Base-by-base conservation (phyloP, 192 early-diverging fungal species). In the Coemansia sp. region DNA sequence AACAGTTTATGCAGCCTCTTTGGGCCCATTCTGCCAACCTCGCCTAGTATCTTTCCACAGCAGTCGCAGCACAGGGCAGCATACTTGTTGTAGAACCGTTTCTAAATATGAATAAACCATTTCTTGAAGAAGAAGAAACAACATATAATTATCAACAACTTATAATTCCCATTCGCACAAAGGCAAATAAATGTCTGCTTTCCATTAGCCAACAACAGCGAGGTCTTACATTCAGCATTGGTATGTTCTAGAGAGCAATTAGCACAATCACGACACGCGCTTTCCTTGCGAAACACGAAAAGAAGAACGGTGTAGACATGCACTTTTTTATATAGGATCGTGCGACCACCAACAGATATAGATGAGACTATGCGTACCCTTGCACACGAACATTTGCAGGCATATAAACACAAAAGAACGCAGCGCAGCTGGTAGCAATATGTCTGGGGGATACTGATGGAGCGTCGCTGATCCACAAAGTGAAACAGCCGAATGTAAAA, bases 1-100 rank as follows among this genome's bases (percentile, higher is more conserved):
- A 36, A 59, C 42, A 81, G 52, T n/a, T 70, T 75, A 23, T 62
- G 41, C n/a, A 76, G 59, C 13, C 54, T 40, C 13, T 62, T 71
- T 5, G 35, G 25, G 19, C 79, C 79, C 60, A 81, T 68, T 29
- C 55, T 50, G 17, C 79, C 79, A 33, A 62, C 56, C 59, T 81
- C 79, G 43, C 79, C 79, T 23, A 81, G 25, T 4, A 59, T 58
- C 15, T 33, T 34, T 0, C 34, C 49, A 34, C 79, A 81, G 2
- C 13, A 14, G 9, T 52, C 45, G 45, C 79, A 81, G 4, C 42
- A 40, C 45, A 81, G 67, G 45, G 56, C 70, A 7, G 63, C 62
- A 33, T 65, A 81, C 9, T 66, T 58, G 45, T 68, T 67, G 36
- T 76, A 43, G 46, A 75, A 76, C n/a, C 79, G 66, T 15, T 69